Evolutionary conservation across 352 stramenopile species (phyloP).

Genomic region (Globisporangium paddicum): DNA sequence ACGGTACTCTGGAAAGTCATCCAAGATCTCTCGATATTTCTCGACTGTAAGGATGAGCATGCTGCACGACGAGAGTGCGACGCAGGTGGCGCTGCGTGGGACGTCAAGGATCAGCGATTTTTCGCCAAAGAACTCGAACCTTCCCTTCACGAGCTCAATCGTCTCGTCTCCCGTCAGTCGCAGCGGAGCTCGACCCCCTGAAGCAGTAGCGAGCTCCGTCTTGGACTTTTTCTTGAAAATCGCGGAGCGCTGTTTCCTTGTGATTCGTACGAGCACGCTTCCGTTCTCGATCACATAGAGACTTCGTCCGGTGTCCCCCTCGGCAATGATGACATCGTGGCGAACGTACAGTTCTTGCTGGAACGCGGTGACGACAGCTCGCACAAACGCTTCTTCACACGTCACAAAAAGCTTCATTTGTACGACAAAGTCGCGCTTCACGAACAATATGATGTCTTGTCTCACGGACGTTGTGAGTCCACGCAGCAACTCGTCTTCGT

Average conservation of each 20-base stretch:
- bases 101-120: conserved; percentile 40
- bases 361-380: conserved; percentile 55
- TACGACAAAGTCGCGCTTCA: conserved; percentile 40
- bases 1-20: conserved; percentile 44
- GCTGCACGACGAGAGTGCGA: conserved; percentile 33
- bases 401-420: conserved; percentile 56
- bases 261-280: conserved; percentile 23
- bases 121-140: conserved; percentile 43
- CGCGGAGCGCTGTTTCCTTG: conserved; percentile 9
- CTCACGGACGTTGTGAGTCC: conserved; percentile 25
- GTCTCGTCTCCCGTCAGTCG: neutral
- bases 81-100: conserved; percentile 35
- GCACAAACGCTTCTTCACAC: conserved; percentile 55
- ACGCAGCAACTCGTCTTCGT: conserved; percentile 36
- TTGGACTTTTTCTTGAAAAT: neutral
- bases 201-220: neutral
- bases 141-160: conserved; percentile 34
- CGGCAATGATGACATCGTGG: conserved; percentile 71
- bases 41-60: conserved; percentile 41
- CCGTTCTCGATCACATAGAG: conserved; percentile 71
- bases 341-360: conserved; percentile 70
- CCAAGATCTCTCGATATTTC: conserved; percentile 36
- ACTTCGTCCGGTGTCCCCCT: conserved; percentile 50
- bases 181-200: neutral
- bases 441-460: conserved; percentile 31